phyloP scores from a whole-genome alignment of 2,329 filamentous ascomycete species.

The Xylariaceae sp. region DNA sequence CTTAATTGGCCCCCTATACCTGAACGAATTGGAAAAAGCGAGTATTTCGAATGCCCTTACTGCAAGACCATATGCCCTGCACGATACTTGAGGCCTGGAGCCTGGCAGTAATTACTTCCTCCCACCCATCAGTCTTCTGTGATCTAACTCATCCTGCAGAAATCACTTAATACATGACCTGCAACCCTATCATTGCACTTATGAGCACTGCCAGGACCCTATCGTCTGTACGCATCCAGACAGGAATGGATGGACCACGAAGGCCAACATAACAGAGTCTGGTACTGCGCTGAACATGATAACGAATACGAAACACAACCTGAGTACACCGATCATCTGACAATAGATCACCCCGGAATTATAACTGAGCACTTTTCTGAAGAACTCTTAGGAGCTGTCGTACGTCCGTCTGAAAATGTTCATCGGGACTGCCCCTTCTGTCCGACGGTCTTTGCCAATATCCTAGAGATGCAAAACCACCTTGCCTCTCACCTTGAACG shows the following conservation, averaged over 20 bases:
- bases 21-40: neutral
- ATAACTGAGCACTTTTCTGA: neutral
- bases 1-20: conserved; percentile 3
- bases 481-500: neutral
- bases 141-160: neutral
- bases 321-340: conserved; percentile 14
- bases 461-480: neutral
- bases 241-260: conserved; percentile 33
- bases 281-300: conserved; percentile 21
- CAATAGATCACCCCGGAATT: neutral
- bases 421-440: neutral
- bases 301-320: conserved; percentile 26
- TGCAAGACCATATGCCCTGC: neutral
- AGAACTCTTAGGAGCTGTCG: neutral
- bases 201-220: conserved; percentile 25
- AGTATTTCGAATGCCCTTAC: conserved; percentile 8
- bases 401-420: neutral
- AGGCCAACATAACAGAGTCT: conserved; percentile 22
- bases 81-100: conserved; percentile 9
- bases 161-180: conserved; percentile 27
- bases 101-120: conserved; percentile 10
- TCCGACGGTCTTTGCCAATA: neutral
- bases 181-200: conserved; percentile 30
- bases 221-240: conserved; percentile 20
- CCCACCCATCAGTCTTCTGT: too few relatives aligned